Base-by-base conservation (phyloP, 345 rosid genomes). In the Acer yangbiense region DNA sequence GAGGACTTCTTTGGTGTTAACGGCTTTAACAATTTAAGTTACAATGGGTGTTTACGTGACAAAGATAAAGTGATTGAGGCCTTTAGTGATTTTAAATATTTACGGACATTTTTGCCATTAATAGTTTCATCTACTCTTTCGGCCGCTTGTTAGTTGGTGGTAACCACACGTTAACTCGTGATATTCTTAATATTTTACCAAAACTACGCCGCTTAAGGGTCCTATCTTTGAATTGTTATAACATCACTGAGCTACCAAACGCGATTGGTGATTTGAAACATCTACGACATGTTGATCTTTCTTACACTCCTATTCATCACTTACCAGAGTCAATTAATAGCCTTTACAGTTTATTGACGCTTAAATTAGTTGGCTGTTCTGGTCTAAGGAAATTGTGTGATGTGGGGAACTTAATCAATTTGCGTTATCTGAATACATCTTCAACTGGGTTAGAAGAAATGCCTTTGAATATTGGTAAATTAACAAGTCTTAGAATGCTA, bases 361-460 rank as follows among this genome's bases (percentile, higher is more conserved):
- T 79, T 60, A 2, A 13, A 1, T 18, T 79, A 44, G 6, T 13
- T 17, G 3, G 39, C 2, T 74, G 78, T 50, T 0, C 0, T 7
- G 9, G 9, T 0, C 65, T 79, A 12, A 50, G 5, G 23, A 61
- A 68, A 21, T 8, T 74, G n/a, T 76, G 69, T 66, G 50, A 64
- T n/a, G 21, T 74, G 7, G 78, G 71, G 5, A 79, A 73, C 18
- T 12, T 74, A 29, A 32, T 67, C 74, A 79, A 79, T 11, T 9
- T 79, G 10, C 74, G 18, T 7, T 20, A 48, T 66, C 78, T 74
- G 17, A 71, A 68, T 3, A 74, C 8, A 11, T 6, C 3, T 7
- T 17, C 13, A 10, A 71, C 32, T 23, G 0, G 4, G 10, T 14
- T 48, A 63, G 27, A 58, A 17, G 78, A 61, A 71, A 68, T 74